Evolutionary conservation across 139 green algal species (phyloP), one percentile per base, ranked within the genome.

Genomic region (Eudorina sp.): DNA sequence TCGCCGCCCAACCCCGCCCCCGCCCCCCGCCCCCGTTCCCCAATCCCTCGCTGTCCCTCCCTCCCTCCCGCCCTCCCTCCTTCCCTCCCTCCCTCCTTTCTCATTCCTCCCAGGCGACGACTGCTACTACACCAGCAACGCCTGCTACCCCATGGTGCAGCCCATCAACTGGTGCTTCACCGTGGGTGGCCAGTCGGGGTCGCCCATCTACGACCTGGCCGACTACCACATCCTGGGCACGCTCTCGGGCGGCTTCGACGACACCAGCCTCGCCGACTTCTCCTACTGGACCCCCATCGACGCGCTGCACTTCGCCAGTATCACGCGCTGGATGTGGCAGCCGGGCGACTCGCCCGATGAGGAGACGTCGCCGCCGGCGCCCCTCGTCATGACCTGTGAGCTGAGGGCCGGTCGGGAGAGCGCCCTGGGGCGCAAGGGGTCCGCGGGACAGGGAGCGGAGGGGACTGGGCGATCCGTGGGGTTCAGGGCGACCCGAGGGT

Each of bases 101-200:
- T n/a, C n/a, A n/a, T 55, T 55, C 48, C 9, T 13, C 11, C 55
- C 77, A 84, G 77, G 90, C 64, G 53, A 68, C 13, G 90, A 89
- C 21, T 89, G 70, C 82, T 89, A 86, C 74, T 84, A 58, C 27
- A 89, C 80, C 81, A 60, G 18, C 66, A 81, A 83, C 45, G 62
- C 4, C 43, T 86, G 80, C 80, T 34, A 68, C 41, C 62, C 80
- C 36, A 53, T 72, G 45, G 45, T 64, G 29, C 87, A 89, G 27
- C 79, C 81, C 0, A 76, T 88, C 58, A 89, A 92, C 90, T 88
- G 85, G 45, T 92, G 90, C 53, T 89, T 88, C 86, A 92, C 80
- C 23, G 70, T 77, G 41, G 74, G 79, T 4, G 90, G 90, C 4
- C 85, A 90, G 36, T 86, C 64, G 16, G 90, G 90, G 0, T 83